phyloP scores from a whole-genome alignment of 2,329 filamentous ascomycete genomes.

The Tolypocladium ophioglossoides region DNA sequence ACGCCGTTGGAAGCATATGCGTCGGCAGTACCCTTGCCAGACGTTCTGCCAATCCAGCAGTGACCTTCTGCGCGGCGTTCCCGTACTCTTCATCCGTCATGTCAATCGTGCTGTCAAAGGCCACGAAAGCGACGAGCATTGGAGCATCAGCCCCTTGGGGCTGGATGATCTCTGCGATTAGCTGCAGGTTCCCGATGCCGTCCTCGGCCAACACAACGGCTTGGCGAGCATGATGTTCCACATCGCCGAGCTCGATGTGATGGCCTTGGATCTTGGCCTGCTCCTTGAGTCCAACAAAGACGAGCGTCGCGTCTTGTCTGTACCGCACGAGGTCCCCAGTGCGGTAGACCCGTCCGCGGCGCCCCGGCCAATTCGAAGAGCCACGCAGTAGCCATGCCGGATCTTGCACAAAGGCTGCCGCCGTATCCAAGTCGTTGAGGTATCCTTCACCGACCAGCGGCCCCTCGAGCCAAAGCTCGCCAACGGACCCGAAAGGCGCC shows the following conservation, averaged over 20 bases:
- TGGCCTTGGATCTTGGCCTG: constrained; percentile 47
- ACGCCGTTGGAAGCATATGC: constrained; percentile 10
- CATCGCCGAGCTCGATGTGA: constrained; percentile 30
- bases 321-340: constrained; percentile 37
- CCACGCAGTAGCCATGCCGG: constrained; percentile 4
- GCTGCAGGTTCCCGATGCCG: neutral
- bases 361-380: neutral
- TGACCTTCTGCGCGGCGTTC: neutral
- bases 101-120: neutral
- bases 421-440: constrained; percentile 6
- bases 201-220: neutral
- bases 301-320: constrained; percentile 18
- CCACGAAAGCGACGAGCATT: constrained; percentile 6
- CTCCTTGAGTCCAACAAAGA: constrained; percentile 36
- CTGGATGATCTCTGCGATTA: constrained; percentile 4
- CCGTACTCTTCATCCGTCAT: neutral
- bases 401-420: constrained; percentile 11
- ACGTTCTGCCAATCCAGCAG: neutral
- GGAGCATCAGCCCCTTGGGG: constrained; percentile 1
- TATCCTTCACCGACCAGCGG: constrained; percentile 10
- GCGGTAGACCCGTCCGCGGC: constrained; percentile 24
- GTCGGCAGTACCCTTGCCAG: constrained; percentile 4
- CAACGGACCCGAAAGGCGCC: constrained; percentile 7
- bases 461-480: constrained; percentile 11
- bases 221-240: constrained; percentile 7